A percentile compares a stretch with the other conserved stretches of the same genome.
These are phyloP conservation scores for Trichoderma pleuroti DNA, from an alignment of 2,329 filamentous ascomycete species.

Conservation along the genomic window DNA sequence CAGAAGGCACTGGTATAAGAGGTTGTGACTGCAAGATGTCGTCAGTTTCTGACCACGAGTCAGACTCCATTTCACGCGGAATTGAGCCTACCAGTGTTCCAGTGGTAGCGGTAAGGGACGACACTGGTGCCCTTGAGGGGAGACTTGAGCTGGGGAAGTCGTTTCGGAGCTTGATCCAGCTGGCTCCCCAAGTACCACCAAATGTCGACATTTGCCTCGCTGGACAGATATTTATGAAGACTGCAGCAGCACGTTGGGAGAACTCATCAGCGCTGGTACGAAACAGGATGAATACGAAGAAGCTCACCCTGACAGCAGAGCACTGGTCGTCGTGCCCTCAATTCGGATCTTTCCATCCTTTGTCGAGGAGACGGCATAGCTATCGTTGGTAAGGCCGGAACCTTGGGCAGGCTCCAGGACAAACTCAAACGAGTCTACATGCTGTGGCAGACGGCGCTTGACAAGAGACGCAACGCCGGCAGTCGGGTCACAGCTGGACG, in stretches of 20 bases:
- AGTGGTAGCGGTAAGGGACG: conserved; percentile 22
- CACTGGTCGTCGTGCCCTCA: conserved; percentile 21
- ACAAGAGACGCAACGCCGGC: conserved; percentile 21
- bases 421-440: conserved; percentile 21
- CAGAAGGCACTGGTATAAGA: conserved; percentile 50
- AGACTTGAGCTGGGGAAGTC: conserved; percentile 18
- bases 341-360: conserved; percentile 22
- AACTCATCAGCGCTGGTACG: neutral
- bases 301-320: conserved; percentile 20
- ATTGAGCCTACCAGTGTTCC: conserved; percentile 26
- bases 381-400: conserved; percentile 13
- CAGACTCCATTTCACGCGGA: neutral
- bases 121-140: conserved; percentile 18
- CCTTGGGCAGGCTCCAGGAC: neutral
- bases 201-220: conserved; percentile 23
- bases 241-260: neutral
- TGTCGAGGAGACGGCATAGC: conserved; percentile 20
- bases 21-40: conserved; percentile 40
- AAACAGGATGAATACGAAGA: neutral
- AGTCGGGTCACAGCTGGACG: neutral
- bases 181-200: conserved; percentile 24
- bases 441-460: conserved; percentile 22
- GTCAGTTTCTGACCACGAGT: neutral
- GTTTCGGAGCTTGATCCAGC: conserved; percentile 20
- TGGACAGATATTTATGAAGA: conserved; percentile 23